Percentiles rank a stretch among this genome's conserved stretches.
Conservation (phyloP, 2,329 filamentous ascomycete genomes). For the Colletotrichum echinochloae region DNA sequence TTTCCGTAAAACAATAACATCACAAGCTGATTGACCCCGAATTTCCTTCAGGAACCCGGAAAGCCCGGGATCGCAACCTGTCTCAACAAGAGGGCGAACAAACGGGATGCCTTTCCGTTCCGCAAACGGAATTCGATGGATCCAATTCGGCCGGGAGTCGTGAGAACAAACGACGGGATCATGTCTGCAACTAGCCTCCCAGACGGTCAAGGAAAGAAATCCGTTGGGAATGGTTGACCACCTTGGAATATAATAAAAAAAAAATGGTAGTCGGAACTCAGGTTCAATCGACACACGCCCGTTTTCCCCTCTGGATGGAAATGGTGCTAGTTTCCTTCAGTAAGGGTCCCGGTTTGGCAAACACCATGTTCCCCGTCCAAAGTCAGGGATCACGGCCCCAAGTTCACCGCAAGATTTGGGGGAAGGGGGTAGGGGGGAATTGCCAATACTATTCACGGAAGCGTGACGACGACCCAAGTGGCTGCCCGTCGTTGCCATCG, state of each 20-base stretch:
- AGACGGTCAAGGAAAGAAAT: not conserved
- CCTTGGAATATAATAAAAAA: not conserved
- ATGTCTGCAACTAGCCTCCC: conserved; percentile 31
- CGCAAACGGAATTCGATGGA: conserved; percentile 38
- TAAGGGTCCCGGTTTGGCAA: conserved; percentile 15
- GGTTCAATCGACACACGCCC: not conserved
- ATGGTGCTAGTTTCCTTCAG: not conserved
- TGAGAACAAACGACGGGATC: conserved; percentile 31
- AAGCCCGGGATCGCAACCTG: conserved; percentile 24
- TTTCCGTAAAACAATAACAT: not conserved
- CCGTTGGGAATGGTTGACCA: not conserved
- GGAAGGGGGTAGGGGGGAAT: no score
- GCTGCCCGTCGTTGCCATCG: not conserved
- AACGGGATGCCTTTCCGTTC: conserved; percentile 19
- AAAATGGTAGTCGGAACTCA: not conserved
- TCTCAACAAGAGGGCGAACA: conserved; percentile 14
- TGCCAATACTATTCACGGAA: not conserved
- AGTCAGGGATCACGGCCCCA: conserved; percentile 30
- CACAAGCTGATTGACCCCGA: conserved; percentile 1
- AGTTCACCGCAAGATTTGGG: not conserved
- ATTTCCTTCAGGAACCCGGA: not conserved
- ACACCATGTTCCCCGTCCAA: not conserved
- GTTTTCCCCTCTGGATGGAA: not conserved
- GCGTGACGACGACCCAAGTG: not conserved
- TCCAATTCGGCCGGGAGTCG: conserved; percentile 13